A percentile compares a stretch with the other conserved stretches of the same genome.
Conservation (phyloP, 345 rosid genomes). For the Populus euphratica region DNA sequence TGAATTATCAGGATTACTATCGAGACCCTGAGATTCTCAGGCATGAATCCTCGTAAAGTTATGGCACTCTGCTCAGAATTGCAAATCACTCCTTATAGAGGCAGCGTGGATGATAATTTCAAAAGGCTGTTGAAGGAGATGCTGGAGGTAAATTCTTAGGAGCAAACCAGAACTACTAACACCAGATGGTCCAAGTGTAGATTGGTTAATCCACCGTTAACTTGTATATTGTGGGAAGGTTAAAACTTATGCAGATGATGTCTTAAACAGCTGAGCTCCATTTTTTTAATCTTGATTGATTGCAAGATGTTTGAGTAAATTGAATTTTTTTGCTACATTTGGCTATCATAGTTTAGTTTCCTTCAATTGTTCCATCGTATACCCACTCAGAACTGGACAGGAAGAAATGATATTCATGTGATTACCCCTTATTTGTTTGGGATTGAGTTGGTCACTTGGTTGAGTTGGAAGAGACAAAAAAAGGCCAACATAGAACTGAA, state of each 20-base stretch:
- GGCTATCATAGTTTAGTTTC: too few relatives aligned
- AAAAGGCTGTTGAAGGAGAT: constrained; percentile 36
- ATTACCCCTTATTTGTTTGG: too few relatives aligned
- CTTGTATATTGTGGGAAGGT: background rate
- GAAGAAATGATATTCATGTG: too few relatives aligned
- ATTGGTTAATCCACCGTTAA: background rate
- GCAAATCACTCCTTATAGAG: constrained; percentile 43
- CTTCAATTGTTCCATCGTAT: too few relatives aligned
- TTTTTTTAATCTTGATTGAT: too few relatives aligned
- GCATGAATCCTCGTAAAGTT: constrained; percentile 44
- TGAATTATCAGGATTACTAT: constrained; percentile 36
- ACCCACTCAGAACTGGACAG: too few relatives aligned
- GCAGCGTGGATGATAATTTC: constrained; percentile 37
- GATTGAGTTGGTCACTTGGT: too few relatives aligned
- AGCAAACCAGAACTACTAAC: background rate
- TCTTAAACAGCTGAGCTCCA: background rate
- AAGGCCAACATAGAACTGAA: too few relatives aligned
- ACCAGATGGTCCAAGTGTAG: background rate
- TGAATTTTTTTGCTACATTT: too few relatives aligned
- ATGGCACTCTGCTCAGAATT: constrained; percentile 60
- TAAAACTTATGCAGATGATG: background rate
- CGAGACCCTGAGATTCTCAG: constrained; percentile 65
- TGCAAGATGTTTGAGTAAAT: too few relatives aligned
- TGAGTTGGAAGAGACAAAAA: too few relatives aligned
- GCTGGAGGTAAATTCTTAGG: constrained; percentile 24